Base-by-base conservation (phyloP, 139 green algal species). In the Chlamydomonas asymmetrica region DNA sequence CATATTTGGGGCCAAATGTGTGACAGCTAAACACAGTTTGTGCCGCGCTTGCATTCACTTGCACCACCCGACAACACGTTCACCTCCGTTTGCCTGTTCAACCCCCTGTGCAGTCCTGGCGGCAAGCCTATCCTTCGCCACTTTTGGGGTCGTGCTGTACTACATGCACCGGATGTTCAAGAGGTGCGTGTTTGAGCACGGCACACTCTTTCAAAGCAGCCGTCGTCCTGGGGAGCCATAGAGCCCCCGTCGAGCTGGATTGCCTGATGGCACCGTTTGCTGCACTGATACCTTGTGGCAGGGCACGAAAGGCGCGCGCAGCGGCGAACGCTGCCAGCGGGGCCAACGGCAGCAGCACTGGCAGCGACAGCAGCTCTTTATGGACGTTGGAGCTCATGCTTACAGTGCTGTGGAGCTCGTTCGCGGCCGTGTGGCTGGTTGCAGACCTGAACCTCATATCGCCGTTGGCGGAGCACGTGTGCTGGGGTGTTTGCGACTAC, bases 401-500 rank as follows among this genome's bases (percentile, higher is more conserved):
- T 67, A 68, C 84, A 64, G 57, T 76, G 29, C 68, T 84, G 31
- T 88, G 83, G 83, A 76, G 35, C 61, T 34, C 76, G 38, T 89
- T 86, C 56, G 80, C 84, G 3, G 7, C 71, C 31, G 76, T 86
- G 37, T 89, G 84, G 84, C 45, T 82, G 49, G 43, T 60, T 22
- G 67, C 75, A 0, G 49, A 84, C 16, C 10, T 8, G 37, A 40
- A 73, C 34, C 16, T 82, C n/a, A 60, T 88, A 3, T 40, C 34
- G 8, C 68, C 75, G 9, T n/a, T 34, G 10, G 39, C 32, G 27
- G 83, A 88, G 40, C 75, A 76, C 0, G 35, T 84, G 45, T n/a
- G 66, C 20, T 89, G 84, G 84, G 84, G 69, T 4, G 62, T 84
- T 20, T 73, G 54, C 38, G 84, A 89, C 70, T 89, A 83, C 59